Base-by-base conservation (phyloP, 2,329 filamentous ascomycete genomes). In the Lecanicillium sp. region DNA sequence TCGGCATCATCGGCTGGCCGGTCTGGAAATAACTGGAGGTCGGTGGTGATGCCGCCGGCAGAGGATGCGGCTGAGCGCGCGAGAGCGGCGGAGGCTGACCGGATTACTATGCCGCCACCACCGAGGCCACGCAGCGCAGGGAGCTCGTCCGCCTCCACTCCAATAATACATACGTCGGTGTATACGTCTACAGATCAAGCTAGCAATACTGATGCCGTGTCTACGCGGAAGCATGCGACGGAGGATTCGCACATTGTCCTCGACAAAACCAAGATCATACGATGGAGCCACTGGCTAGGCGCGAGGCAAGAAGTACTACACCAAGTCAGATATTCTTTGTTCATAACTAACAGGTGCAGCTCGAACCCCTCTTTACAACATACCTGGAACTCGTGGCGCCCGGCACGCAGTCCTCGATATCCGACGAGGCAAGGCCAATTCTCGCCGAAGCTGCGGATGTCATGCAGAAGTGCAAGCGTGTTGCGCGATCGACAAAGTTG, bases 211-310 rank as follows among this genome's bases (percentile, higher is more conserved):
- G 32, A 27, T 23, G 24, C 19, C 8, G 19, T 44, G 3, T 30
- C n/a, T 15, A 17, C 21, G 7, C 39, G 39, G 1, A 48, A 20
- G 15, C 33, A 15, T 15, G 40, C 55, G 7, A 36, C 56, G 5
- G 56, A 61, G 15, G 52, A 58, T 39, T 60, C 62, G 3, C 57
- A 63, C 23, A 57, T 65, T 20, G 52, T 54, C 15, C 38, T 66
- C 24, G 63, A 68, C 48, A 68, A 69, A 52, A 62, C 64, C 5
- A 61, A 65, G 21, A 54, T 62, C 4, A 42, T 65, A 7, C 56
- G 61, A 44, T 64, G 60, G 54, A 66, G 59, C 48, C 56, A 61
- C 24, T 62, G 59, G 59, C 56, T 65, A 54, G 60, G 57, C 7
- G 55, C 46, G 10, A 56, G 59, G n/a, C 41, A 56, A 41, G 60